Evolutionary conservation across 768 basidiomycete genomes (phyloP).

Genomic region (Serendipita sp.): DNA sequence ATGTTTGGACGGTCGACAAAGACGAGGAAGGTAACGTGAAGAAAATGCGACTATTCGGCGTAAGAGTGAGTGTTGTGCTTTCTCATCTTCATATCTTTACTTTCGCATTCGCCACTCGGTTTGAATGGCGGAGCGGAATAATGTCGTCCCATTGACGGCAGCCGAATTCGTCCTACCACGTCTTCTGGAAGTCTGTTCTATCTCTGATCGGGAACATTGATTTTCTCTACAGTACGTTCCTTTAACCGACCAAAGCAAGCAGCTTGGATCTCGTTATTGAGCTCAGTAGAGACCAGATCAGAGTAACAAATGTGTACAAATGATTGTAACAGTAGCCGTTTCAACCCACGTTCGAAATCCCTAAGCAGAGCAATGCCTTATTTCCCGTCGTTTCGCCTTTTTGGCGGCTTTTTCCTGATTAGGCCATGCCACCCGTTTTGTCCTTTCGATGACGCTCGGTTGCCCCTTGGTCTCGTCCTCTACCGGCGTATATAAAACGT

Average conservation of each 20-base stretch:
- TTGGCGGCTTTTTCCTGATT: background rate
- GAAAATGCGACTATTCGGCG: slow-evolving; percentile 54
- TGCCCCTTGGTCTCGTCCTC: too few relatives aligned
- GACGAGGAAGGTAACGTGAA: slow-evolving; percentile 49
- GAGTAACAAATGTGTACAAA: background rate
- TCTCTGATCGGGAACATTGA: background rate
- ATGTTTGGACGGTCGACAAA: slow-evolving; percentile 67
- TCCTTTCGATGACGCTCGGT: too few relatives aligned
- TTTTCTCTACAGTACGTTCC: slow-evolving; percentile 20
- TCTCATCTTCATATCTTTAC: background rate
- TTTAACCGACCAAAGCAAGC: slow-evolving; percentile 16
- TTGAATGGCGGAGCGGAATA: background rate
- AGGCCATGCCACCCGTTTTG: too few relatives aligned
- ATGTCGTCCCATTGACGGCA: background rate
- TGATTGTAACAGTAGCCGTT: too few relatives aligned
- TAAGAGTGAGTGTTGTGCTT: slow-evolving; percentile 38
- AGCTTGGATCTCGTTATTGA: background rate
- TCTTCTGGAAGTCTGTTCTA: background rate
- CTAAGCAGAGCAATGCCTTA: background rate
- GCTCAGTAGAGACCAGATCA: background rate
- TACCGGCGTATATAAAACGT: background rate
- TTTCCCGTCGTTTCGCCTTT: background rate
- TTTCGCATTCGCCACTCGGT: background rate
- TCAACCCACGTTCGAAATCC: background rate
- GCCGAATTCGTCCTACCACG: background rate